Base-by-base conservation (phyloP, 2,329 filamentous ascomycete genomes). In the Bipolaris sorokiniana region DNA sequence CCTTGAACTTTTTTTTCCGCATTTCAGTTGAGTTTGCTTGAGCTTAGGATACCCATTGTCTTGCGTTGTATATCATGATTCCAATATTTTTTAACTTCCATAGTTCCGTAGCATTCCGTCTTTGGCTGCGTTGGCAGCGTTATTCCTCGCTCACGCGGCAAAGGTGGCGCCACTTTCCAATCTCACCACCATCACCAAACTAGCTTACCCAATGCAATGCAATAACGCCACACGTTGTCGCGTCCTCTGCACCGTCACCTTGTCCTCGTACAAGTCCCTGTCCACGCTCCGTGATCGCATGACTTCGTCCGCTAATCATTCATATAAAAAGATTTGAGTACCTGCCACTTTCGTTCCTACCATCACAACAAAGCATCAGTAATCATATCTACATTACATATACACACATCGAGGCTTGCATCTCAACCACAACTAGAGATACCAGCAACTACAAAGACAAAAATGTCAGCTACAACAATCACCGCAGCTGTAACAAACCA, bases 181-280 rank as follows among this genome's bases (percentile, higher is more conserved):
- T 53, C 57, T 47, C 54, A 56, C 56, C 52, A 59, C 56, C 26
- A 46, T 18, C 31, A 36, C 26, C 47, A 34, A 23, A 20, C 38
- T 26, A 51, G 49, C 49, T 36, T 45, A 41, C 13, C 13, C 38
- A 44, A 28, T 45, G 34, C 53, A 38, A 36, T 34, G 7, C 3
- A 34, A 33, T 51, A 49, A 37, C 26, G 40, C 48, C 46, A 48
- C 20, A 38, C 33, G 16, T 20, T n/a, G 41, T 36, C 47, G 37
- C 44, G 48, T 34, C 7, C 5, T 46, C 36, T 3, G n/a, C 4
- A 51, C 37, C 20, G 33, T 3, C 40, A 16, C 40, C 18, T 45
- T 37, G 38, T 31, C 15, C 1, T 15, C 34, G 15, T 15, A 16
- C 11, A 18, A 33, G 15, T 38, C 1, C 6, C 1, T 10, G 0